Conservation (phyloP, 768 basidiomycete genomes). For the Phaffia australis region DNA sequence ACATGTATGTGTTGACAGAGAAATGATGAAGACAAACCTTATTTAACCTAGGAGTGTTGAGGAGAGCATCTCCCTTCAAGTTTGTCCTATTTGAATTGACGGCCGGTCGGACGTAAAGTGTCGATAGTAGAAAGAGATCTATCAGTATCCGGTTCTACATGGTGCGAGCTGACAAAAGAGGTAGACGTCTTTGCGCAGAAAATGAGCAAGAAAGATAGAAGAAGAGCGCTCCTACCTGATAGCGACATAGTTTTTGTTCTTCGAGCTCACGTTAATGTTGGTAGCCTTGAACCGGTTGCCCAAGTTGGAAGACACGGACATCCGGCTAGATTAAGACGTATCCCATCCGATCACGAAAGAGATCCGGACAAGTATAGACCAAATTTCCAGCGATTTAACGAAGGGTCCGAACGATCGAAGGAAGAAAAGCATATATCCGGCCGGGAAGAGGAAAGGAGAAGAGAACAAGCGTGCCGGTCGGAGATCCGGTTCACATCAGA, state of each 20-base stretch:
- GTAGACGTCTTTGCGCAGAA: not conserved
- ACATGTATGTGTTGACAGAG: not conserved
- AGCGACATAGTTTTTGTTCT: conserved; percentile 20
- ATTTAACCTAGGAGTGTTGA: conserved; percentile 59
- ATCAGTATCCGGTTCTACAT: not conserved
- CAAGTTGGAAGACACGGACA: too few species aligned
- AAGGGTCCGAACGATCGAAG: too few species aligned
- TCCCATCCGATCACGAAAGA: too few species aligned
- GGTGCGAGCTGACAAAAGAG: not conserved
- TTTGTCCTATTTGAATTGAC: conserved; percentile 13
- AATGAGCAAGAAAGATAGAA: not conserved
- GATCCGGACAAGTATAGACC: too few species aligned
- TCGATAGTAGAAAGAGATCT: not conserved
- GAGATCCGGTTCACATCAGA: too few species aligned
- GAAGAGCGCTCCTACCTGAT: conserved; percentile 14
- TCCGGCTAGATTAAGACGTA: too few species aligned
- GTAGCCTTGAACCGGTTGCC: too few species aligned
- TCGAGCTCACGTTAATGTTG: not conserved
- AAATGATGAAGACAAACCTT: conserved; percentile 39
- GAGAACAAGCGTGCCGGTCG: too few species aligned
- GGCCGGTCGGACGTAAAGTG: not conserved
- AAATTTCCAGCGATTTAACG: too few species aligned
- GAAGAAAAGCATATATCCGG: too few species aligned
- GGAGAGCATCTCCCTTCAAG: conserved; percentile 53
- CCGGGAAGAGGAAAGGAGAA: too few species aligned